A percentile compares a stretch with the other conserved stretches of the same genome.
Evolutionary conservation across 371 early-diverging fungal genomes (phyloP).

Genomic region (Haplosporangium sp.): DNA sequence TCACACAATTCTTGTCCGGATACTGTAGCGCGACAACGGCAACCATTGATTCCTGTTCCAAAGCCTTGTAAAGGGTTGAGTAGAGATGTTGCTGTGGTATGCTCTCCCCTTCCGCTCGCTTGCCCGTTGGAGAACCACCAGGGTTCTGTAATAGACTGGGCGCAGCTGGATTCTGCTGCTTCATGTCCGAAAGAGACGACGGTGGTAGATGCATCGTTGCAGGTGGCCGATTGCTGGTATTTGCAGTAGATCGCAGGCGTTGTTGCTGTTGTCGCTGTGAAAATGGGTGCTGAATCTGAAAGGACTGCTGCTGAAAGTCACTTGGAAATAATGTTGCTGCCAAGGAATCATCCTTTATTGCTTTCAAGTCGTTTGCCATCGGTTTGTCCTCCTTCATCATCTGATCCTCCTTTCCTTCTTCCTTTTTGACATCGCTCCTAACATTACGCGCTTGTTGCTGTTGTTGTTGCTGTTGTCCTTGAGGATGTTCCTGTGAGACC

Average conservation of each 20-base stretch:
- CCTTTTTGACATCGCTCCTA: slow-evolving; percentile 4
- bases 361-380: slow-evolving; percentile 5
- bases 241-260: no score
- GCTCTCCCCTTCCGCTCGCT: not conserved
- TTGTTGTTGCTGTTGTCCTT: not conserved
- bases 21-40: slow-evolving; percentile 50
- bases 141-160: no score
- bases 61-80: slow-evolving; percentile 29
- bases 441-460: not conserved
- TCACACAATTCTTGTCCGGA: slow-evolving; percentile 34
- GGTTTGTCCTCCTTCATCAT: not conserved
- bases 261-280: slow-evolving; percentile 1
- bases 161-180: not conserved
- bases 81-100: slow-evolving; percentile 25
- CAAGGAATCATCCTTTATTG: slow-evolving; percentile 28
- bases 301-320: not conserved
- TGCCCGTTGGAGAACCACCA: no score
- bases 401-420: not conserved
- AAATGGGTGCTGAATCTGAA: not conserved
- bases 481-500: slow-evolving; percentile 30
- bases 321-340: slow-evolving; percentile 26
- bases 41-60: slow-evolving; percentile 41
- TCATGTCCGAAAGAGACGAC: slow-evolving; percentile 29
- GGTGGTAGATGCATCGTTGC: slow-evolving; percentile 25
- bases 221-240: slow-evolving; percentile 1